Conservation (phyloP, 2,329 filamentous ascomycete genomes). For the Trichoderma gracile region DNA sequence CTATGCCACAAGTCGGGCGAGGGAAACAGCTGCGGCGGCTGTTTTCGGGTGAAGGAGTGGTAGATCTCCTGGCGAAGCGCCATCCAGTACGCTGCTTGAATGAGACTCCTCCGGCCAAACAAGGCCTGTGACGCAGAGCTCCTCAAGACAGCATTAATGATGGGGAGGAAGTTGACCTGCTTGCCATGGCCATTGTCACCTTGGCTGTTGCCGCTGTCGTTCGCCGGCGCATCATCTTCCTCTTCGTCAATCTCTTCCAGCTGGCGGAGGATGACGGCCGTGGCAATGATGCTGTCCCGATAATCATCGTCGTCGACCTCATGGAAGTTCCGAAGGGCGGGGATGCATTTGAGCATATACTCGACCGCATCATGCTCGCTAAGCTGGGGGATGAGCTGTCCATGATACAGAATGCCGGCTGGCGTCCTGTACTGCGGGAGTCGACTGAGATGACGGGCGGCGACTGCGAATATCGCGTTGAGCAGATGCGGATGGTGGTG, state of each 20-base stretch:
- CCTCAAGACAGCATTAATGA: slow-evolving; percentile 44
- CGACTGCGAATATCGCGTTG: slow-evolving; percentile 45
- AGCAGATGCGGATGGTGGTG: slow-evolving; percentile 42
- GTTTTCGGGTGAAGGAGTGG: slow-evolving; percentile 43
- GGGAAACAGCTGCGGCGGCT: slow-evolving; percentile 42
- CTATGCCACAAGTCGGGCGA: slow-evolving; percentile 39
- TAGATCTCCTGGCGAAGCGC: slow-evolving; percentile 45
- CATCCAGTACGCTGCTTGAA: slow-evolving; percentile 47
- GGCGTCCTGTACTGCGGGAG: slow-evolving; percentile 43
- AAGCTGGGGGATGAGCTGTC: slow-evolving; percentile 40
- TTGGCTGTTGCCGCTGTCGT: slow-evolving; percentile 5
- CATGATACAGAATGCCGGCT: slow-evolving; percentile 41
- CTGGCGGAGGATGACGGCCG: slow-evolving; percentile 44
- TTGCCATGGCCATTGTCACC: not conserved
- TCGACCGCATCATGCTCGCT: slow-evolving; percentile 43
- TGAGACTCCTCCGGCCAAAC: slow-evolving; percentile 40
- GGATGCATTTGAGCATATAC: slow-evolving; percentile 45
- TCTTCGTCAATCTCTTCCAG: slow-evolving; percentile 46
- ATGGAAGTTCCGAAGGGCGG: slow-evolving; percentile 42
- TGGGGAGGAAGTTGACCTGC: slow-evolving; percentile 43
- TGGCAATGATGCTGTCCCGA: slow-evolving; percentile 44
- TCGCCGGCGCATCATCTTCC: slow-evolving; percentile 31
- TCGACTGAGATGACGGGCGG: slow-evolving; percentile 43
- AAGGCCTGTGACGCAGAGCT: slow-evolving; percentile 41
- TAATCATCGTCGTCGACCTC: slow-evolving; percentile 42